A percentile compares a stretch with the other conserved stretches of the same genome.
phyloP scores from a whole-genome alignment of 2,329 filamentous ascomycete genomes.

The Didymella segeticola region DNA sequence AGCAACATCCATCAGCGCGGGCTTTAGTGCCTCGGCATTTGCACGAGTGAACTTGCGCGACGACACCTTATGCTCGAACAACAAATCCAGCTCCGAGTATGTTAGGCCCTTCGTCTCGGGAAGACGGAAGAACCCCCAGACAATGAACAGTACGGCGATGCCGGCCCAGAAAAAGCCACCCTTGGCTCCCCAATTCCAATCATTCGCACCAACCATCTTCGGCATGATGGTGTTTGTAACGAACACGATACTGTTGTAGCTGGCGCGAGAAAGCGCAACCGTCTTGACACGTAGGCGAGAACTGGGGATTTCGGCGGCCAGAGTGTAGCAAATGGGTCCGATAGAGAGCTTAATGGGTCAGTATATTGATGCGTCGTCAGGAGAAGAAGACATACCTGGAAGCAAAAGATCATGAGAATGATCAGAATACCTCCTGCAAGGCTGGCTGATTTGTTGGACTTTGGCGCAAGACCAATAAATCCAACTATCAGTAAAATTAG shows the following conservation, averaged over 20 bases:
- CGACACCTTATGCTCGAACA: slow-evolving; percentile 33
- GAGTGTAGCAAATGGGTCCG: slow-evolving; percentile 84
- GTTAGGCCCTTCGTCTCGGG: slow-evolving; percentile 31
- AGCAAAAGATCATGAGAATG: slow-evolving; percentile 35
- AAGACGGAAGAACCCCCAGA: slow-evolving; percentile 33
- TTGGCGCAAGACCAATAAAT: slow-evolving; percentile 69
- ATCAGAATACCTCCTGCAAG: slow-evolving; percentile 35
- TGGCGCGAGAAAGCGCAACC: slow-evolving; percentile 74
- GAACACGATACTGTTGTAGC: slow-evolving; percentile 33
- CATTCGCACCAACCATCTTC: slow-evolving; percentile 33
- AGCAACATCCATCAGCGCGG: slow-evolving; percentile 24
- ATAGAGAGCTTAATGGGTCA: slow-evolving; percentile 64
- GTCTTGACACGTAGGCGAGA: slow-evolving; percentile 87
- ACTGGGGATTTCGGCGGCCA: slow-evolving; percentile 82
- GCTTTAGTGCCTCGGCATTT: slow-evolving; percentile 27
- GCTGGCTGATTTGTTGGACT: slow-evolving; percentile 53
- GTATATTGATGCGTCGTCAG: background rate
- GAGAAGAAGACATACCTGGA: slow-evolving; percentile 23
- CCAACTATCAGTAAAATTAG: slow-evolving; percentile 61
- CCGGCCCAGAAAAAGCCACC: slow-evolving; percentile 35
- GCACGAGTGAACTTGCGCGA: slow-evolving; percentile 34
- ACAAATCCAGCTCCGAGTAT: slow-evolving; percentile 31
- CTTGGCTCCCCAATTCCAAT: slow-evolving; percentile 36
- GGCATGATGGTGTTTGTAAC: slow-evolving; percentile 34
- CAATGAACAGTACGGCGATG: slow-evolving; percentile 27